These are phyloP conservation scores for Sclerotiophoma versabilis DNA, from an alignment of 2,329 filamentous ascomycete species.

Conservation along the genomic window DNA sequence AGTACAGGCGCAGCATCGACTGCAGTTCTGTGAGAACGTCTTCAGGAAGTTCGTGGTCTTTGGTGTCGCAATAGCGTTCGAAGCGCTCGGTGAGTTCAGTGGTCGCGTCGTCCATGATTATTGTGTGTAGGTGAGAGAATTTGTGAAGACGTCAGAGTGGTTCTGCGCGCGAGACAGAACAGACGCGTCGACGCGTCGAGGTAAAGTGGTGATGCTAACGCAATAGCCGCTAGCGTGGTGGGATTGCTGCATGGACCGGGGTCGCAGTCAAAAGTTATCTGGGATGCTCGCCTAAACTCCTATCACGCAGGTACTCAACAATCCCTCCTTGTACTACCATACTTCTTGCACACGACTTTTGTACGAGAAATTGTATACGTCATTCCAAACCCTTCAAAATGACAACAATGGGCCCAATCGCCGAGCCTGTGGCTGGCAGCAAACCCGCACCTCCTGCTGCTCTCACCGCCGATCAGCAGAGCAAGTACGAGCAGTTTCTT, in stretches of 20 bases:
- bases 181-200: conserved; percentile 42
- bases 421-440: conserved; percentile 55
- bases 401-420: conserved; percentile 43
- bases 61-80: conserved; percentile 64
- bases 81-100: conserved; percentile 67
- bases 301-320: conserved; percentile 5
- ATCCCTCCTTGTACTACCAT: background rate
- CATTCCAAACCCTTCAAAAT: conserved; percentile 15
- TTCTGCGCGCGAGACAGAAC: conserved; percentile 13
- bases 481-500: conserved; percentile 82
- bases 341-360: background rate
- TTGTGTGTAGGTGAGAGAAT: conserved; percentile 3
- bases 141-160: conserved; percentile 2
- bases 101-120: conserved; percentile 58
- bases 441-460: conserved; percentile 63
- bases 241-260: conserved; percentile 25
- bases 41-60: conserved; percentile 65
- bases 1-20: conserved; percentile 85
- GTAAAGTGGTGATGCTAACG: conserved; percentile 31
- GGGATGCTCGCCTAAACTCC: conserved; percentile 13
- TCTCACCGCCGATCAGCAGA: conserved; percentile 77
- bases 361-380: background rate
- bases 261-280: conserved; percentile 24
- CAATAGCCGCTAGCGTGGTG: conserved; percentile 25
- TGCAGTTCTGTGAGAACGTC: conserved; percentile 83